Evolutionary conservation across 768 basidiomycete genomes (phyloP).

Genomic region (Mycena polygramma): DNA sequence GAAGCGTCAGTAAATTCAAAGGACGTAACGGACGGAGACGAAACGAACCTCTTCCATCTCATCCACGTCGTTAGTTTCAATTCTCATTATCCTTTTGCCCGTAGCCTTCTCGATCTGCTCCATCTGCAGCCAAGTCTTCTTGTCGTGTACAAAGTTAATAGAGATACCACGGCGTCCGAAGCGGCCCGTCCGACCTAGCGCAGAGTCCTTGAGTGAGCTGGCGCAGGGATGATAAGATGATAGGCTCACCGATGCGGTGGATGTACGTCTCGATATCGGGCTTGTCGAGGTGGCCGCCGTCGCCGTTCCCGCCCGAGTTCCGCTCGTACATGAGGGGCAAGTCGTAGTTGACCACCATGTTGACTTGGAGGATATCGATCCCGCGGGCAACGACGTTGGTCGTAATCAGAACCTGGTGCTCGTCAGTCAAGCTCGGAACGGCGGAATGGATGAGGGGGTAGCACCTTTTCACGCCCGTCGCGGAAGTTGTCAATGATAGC

Average conservation of each 20-base stretch:
- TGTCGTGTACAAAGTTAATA: slow-evolving; percentile 97
- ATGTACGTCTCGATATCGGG: slow-evolving; percentile 98
- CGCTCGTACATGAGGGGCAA: slow-evolving; percentile 89
- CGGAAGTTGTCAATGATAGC: slow-evolving; percentile 94
- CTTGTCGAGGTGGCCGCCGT: slow-evolving; percentile 46
- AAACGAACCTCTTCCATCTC: slow-evolving; percentile 89
- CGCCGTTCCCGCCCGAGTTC: slow-evolving; percentile 58
- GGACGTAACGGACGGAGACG: slow-evolving; percentile 11
- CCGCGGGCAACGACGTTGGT: slow-evolving; percentile 99
- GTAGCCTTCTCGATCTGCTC: slow-evolving; percentile 87
- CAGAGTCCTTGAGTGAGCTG: neutral
- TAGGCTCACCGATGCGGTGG: slow-evolving; percentile 88
- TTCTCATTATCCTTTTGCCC: slow-evolving; percentile 82
- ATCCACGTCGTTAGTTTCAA: slow-evolving; percentile 92
- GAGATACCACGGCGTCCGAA: slow-evolving; percentile 98
- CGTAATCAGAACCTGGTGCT: slow-evolving; percentile 80
- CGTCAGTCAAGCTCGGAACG: slow-evolving; percentile 1
- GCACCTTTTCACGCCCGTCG: slow-evolving; percentile 95
- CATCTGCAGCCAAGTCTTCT: slow-evolving; percentile 90
- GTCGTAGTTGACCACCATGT: slow-evolving; percentile 99
- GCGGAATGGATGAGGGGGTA: neutral
- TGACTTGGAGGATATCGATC: slow-evolving; percentile 98
- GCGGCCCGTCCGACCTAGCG: slow-evolving; percentile 92
- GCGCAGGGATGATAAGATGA: slow-evolving; percentile 8
- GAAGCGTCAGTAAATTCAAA: slow-evolving; percentile 13